These are phyloP conservation scores for Clarireedia homoeocarpa DNA, from an alignment of 2,329 filamentous ascomycete species.

Conservation along the genomic window DNA sequence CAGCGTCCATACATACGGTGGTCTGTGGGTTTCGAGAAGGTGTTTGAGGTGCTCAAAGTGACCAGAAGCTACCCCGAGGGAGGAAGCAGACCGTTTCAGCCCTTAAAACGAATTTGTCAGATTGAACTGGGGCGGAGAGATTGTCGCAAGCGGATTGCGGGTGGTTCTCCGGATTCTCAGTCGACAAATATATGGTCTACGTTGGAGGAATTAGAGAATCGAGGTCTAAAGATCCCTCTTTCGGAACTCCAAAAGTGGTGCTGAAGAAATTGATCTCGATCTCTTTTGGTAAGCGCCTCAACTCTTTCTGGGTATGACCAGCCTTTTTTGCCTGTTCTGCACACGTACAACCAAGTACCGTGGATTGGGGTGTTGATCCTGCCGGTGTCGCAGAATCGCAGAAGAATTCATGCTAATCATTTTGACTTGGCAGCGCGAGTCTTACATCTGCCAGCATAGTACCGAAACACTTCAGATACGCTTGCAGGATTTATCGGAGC, in stretches of 20 bases:
- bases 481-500: constrained; percentile 9
- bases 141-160: constrained; percentile 1
- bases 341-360: background rate
- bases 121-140: background rate
- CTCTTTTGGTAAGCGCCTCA: background rate
- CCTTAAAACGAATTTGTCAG: background rate
- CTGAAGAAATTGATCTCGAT: background rate
- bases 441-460: background rate
- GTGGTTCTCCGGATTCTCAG: background rate
- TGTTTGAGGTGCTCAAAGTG: background rate
- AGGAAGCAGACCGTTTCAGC: constrained; percentile 4
- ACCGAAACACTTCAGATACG: background rate
- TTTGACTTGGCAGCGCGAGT: constrained; percentile 14
- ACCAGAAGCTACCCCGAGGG: background rate
- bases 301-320: background rate
- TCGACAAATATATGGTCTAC: background rate
- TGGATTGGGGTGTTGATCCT: background rate
- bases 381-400: background rate
- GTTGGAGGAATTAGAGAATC: background rate
- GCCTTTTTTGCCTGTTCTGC: background rate
- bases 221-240: background rate
- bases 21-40: background rate
- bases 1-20: background rate
- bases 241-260: background rate
- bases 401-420: constrained; percentile 17